phyloP scores from a whole-genome alignment of 371 early-diverging fungal genomes.

The Umbelopsis sp. region DNA sequence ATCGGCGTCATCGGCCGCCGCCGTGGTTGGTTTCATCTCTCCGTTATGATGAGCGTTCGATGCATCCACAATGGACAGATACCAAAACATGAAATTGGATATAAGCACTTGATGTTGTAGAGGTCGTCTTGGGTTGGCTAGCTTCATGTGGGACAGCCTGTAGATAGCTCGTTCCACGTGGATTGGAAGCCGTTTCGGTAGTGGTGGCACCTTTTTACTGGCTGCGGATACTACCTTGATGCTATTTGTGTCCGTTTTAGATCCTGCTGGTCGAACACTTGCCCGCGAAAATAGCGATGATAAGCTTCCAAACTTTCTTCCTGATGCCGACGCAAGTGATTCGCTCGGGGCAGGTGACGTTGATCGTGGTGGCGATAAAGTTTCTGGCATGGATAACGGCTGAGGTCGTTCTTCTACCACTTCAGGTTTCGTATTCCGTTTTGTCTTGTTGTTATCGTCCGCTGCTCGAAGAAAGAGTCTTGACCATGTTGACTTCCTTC shows the following conservation, averaged over 20 bases:
- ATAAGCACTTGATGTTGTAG: conserved; percentile 77
- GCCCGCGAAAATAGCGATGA: conserved; percentile 5
- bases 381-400: background rate
- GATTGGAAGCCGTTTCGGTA: conserved; percentile 52
- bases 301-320: conserved; percentile 13
- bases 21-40: background rate
- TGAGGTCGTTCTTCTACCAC: background rate
- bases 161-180: conserved; percentile 73
- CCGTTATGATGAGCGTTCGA: too few relatives aligned
- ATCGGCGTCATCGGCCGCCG: background rate
- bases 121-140: conserved; percentile 71
- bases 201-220: conserved; percentile 34
- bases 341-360: background rate
- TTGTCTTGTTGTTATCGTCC: conserved; percentile 1
- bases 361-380: background rate
- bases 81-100: conserved; percentile 82
- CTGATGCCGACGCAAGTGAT: background rate
- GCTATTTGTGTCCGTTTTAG: background rate
- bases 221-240: background rate
- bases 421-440: background rate
- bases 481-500: conserved; percentile 13
- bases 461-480: background rate
- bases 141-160: conserved; percentile 72
- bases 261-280: conserved; percentile 2
- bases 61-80: conserved; percentile 46